Percentiles rank a stretch among this genome's conserved stretches.
These are phyloP conservation scores for Sporobolomyces phaffii DNA, from an alignment of 768 basidiomycete genomes.

Conservation along the genomic window DNA sequence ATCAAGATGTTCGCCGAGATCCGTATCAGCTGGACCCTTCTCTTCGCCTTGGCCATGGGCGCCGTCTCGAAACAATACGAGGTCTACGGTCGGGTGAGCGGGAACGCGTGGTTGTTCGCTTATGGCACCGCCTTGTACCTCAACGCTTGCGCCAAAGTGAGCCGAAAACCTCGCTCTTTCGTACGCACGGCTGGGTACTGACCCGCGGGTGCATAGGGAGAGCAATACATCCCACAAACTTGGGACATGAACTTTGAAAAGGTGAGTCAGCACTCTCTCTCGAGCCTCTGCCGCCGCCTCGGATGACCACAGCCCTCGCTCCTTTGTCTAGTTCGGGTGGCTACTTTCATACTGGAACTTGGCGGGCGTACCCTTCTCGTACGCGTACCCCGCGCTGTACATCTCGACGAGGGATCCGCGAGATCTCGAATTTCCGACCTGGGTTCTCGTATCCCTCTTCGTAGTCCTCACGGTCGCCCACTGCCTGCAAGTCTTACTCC, in stretches of 20 bases:
- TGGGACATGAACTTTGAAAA: conserved; percentile 99
- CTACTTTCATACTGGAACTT: conserved; percentile 43
- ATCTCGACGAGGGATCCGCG: conserved; percentile 91
- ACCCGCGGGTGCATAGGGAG: conserved; percentile 34
- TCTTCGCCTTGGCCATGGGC: conserved; percentile 86
- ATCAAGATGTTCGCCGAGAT: conserved; percentile 78
- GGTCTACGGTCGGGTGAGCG: conserved; percentile 79
- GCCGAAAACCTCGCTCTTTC: neutral
- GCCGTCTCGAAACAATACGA: conserved; percentile 96
- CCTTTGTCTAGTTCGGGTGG: conserved; percentile 35
- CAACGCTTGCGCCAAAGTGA: conserved; percentile 64
- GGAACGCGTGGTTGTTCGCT: conserved; percentile 95
- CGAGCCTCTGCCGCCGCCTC: neutral
- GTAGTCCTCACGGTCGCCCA: conserved; percentile 73
- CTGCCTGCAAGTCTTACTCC: conserved; percentile 59
- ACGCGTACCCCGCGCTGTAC: conserved; percentile 94
- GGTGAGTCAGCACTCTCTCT: conserved; percentile 34
- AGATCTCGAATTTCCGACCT: conserved; percentile 76
- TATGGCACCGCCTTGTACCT: conserved; percentile 93
- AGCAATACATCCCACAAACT: conserved; percentile 90
- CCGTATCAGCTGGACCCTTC: conserved; percentile 91
- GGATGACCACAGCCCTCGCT: neutral
- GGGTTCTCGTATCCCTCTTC: conserved; percentile 66
- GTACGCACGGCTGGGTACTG: neutral
- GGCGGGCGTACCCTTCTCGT: conserved; percentile 89